Conservation (phyloP, 179 eudicot species). For the Silene vulgaris region DNA sequence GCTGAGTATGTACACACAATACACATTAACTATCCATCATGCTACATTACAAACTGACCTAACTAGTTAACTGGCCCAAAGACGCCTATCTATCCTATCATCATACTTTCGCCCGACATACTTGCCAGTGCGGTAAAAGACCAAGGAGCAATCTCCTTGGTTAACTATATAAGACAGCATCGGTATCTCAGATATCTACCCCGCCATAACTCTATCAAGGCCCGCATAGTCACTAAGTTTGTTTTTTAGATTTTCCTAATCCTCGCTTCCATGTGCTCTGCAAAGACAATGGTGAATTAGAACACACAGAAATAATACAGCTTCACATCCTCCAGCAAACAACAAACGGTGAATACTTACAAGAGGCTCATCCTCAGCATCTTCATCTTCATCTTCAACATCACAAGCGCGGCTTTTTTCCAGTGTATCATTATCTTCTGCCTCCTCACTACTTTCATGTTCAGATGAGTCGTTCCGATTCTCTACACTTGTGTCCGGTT, state of each 20-base stretch:
- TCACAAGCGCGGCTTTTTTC: constrained; percentile 24
- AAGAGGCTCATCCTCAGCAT: constrained; percentile 71
- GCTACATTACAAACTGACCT: constrained; percentile 33
- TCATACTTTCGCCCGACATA: constrained; percentile 13
- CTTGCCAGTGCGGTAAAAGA: neutral
- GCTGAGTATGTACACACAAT: constrained; percentile 26
- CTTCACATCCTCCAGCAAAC: neutral
- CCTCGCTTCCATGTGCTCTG: constrained; percentile 77
- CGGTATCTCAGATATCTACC: neutral
- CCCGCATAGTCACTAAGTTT: constrained; percentile 18
- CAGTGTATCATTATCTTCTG: constrained; percentile 31
- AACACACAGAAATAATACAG: neutral
- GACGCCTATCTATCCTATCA: constrained; percentile 21
- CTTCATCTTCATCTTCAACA: constrained; percentile 46
- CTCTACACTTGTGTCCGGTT: constrained; percentile 30
- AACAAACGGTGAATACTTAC: constrained; percentile 33
- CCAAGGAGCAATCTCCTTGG: neutral
- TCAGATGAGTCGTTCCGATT: constrained; percentile 31
- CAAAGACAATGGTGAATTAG: constrained; percentile 24
- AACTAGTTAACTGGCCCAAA: constrained; percentile 27
- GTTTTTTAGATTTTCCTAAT: constrained; percentile 37
- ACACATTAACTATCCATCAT: constrained; percentile 17
- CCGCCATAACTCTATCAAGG: constrained; percentile 11
- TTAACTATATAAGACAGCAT: constrained; percentile 17
- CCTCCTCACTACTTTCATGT: constrained; percentile 31